Percentiles rank a stretch among this genome's conserved stretches.
Conservation (phyloP, 163 green algal species). For the Chloroidium sp. region DNA sequence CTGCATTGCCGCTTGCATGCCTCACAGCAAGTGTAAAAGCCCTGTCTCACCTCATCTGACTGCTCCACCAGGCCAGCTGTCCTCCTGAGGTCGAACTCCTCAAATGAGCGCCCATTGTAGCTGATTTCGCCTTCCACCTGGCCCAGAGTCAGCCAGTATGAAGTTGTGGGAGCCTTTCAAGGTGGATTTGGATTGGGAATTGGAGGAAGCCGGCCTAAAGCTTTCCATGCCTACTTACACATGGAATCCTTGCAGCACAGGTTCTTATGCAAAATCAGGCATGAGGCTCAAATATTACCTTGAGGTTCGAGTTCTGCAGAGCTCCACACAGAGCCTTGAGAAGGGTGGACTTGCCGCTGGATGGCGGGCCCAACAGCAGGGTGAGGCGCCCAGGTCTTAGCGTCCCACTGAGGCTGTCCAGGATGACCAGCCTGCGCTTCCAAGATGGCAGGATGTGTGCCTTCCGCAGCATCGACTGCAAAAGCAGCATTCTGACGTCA, state of each 20-base stretch:
- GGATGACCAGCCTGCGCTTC: constrained; percentile 16
- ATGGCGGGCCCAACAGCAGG: constrained; percentile 70
- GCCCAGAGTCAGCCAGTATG: too few species aligned
- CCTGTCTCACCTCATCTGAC: constrained; percentile 27
- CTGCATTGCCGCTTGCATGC: too few species aligned
- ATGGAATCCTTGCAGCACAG: neutral
- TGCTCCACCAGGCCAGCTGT: constrained; percentile 51
- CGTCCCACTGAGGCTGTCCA: constrained; percentile 20
- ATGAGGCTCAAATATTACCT: neutral
- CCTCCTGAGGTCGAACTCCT: constrained; percentile 40
- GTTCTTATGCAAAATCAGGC: neutral
- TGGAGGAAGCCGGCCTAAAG: constrained; percentile 1
- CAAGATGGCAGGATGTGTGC: constrained; percentile 4
- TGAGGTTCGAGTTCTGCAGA: constrained; percentile 6
- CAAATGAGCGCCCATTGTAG: constrained; percentile 56
- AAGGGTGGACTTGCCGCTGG: constrained; percentile 26
- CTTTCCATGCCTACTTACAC: neutral
- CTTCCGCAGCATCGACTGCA: constrained; percentile 13
- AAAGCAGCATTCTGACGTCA: too few species aligned
- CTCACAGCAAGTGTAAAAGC: neutral
- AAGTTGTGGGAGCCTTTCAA: too few species aligned
- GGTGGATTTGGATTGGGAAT: too few species aligned
- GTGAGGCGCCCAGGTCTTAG: constrained; percentile 47
- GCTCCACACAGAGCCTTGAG: constrained; percentile 26
- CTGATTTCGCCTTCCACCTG: constrained; percentile 24